Evolutionary conservation across 345 rosid species (phyloP).

Genomic region (Aurinia saxatilis): DNA sequence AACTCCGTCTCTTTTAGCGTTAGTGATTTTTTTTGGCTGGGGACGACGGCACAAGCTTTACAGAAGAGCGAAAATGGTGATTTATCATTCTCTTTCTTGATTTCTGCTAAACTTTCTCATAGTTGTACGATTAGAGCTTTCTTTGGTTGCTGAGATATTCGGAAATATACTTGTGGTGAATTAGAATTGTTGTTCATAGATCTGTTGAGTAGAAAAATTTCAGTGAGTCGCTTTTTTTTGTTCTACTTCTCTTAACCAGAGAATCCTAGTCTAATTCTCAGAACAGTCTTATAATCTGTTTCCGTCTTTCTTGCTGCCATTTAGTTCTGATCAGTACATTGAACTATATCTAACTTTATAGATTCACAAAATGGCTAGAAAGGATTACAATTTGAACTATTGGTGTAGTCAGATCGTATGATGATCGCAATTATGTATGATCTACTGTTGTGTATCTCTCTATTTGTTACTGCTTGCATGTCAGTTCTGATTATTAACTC

Average conservation of each 20-base stretch:
- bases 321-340: background rate
- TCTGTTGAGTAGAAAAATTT: too few relatives aligned
- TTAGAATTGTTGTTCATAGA: background rate
- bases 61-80: constrained; percentile 25
- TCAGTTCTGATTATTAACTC: too few relatives aligned
- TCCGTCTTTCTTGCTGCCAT: background rate
- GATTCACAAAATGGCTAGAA: background rate
- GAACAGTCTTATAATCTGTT: background rate
- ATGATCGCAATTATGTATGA: background rate
- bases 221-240: too few relatives aligned
- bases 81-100: background rate
- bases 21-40: background rate
- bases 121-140: too few relatives aligned
- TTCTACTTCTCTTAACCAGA: too few relatives aligned
- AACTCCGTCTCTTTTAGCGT: background rate
- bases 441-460: too few relatives aligned
- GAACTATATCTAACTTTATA: too few relatives aligned
- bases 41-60: constrained; percentile 20
- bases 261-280: background rate
- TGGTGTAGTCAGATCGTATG: background rate
- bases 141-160: background rate
- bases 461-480: too few relatives aligned
- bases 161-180: background rate
- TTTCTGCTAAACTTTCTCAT: background rate
- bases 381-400: background rate